Conservation (phyloP, 805 yeast species). For the Suhomyces sp. region DNA sequence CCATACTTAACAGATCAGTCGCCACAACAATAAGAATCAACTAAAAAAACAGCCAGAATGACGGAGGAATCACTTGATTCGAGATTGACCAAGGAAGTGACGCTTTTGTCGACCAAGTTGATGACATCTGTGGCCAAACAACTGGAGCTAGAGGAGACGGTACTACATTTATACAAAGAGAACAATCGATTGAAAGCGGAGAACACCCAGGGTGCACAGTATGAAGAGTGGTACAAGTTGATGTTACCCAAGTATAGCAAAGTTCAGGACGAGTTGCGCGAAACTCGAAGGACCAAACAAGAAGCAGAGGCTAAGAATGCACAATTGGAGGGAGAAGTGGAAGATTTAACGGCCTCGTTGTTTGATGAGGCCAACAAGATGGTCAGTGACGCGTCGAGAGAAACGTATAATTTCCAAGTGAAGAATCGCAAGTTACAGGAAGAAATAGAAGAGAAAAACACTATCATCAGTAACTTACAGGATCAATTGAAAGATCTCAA, state of each 20-base stretch:
- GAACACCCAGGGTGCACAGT: constrained; percentile 19
- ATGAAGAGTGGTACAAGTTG: constrained; percentile 23
- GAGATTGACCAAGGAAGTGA: constrained; percentile 54
- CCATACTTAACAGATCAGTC: no score
- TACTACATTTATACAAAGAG: constrained; percentile 40
- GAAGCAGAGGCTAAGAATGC: constrained; percentile 60
- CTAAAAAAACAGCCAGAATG: no score
- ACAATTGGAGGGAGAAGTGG: constrained; percentile 68
- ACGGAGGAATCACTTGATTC: constrained; percentile 20
- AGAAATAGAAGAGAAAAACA: constrained; percentile 65
- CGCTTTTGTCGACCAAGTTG: constrained; percentile 56
- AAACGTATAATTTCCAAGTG: constrained; percentile 56
- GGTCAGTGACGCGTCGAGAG: constrained; percentile 77
- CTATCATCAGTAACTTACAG: constrained; percentile 60
- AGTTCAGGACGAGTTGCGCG: constrained; percentile 24
- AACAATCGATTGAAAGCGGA: constrained; percentile 25
- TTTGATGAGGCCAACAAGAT: constrained; percentile 83
- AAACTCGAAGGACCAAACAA: constrained; percentile 32
- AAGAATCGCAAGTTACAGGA: constrained; percentile 56
- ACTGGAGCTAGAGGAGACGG: constrained; percentile 52
- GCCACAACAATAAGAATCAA: no score
- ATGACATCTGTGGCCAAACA: constrained; percentile 61
- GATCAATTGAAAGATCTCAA: constrained; percentile 70
- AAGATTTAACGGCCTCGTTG: constrained; percentile 72
- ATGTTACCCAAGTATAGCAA: constrained; percentile 31